A percentile compares a stretch with the other conserved stretches of the same genome.
These are phyloP conservation scores for Populus hybrid DNA, from an alignment of 441 rosid species.

Conservation along the genomic window DNA sequence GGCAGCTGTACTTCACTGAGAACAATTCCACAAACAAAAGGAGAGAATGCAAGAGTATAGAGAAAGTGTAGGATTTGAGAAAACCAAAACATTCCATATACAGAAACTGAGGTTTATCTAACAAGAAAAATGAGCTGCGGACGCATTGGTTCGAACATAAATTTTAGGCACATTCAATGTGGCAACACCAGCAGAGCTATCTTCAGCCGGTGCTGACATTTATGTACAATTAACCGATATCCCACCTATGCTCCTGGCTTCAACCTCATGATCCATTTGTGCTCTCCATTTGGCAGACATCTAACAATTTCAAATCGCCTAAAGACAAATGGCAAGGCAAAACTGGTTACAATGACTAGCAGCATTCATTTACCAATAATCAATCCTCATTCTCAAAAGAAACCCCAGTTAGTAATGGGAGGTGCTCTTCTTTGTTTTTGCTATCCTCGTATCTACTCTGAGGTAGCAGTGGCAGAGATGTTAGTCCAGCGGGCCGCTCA, in stretches of 20 bases:
- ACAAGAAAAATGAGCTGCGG: not conserved
- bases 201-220: constrained; percentile 41
- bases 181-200: constrained; percentile 37
- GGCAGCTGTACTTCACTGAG: not conserved
- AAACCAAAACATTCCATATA: constrained; percentile 16
- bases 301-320: constrained; percentile 10
- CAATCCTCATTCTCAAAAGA: constrained; percentile 61
- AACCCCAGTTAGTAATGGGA: constrained; percentile 67
- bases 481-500: constrained; percentile 48
- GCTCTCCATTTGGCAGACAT: constrained; percentile 4
- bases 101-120: not conserved
- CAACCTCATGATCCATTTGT: constrained; percentile 12
- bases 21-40: not conserved
- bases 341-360: not conserved
- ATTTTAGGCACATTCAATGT: constrained; percentile 13
- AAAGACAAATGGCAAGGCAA: constrained; percentile 2
- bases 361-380: constrained; percentile 28
- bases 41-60: not conserved
- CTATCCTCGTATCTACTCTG: constrained; percentile 56
- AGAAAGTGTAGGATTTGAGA: not conserved
- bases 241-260: constrained; percentile 14
- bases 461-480: constrained; percentile 40
- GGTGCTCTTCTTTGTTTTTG: constrained; percentile 71
- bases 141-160: constrained; percentile 12
- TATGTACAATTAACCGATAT: constrained; percentile 25